These are phyloP conservation scores for Andrographis paniculata DNA, from an alignment of 305 asterid species.

Conservation along the genomic window DNA sequence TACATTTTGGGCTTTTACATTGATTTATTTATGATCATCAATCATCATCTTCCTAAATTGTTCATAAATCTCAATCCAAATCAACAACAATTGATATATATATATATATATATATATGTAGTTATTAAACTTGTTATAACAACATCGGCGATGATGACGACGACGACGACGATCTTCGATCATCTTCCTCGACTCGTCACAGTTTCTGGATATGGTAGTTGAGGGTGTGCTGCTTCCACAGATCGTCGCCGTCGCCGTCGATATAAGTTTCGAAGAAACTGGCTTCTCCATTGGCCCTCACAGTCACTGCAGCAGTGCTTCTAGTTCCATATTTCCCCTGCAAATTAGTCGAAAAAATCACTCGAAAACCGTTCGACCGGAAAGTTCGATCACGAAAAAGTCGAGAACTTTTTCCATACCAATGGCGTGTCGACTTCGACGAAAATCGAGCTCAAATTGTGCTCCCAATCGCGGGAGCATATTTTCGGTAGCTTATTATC, in stretches of 20 bases:
- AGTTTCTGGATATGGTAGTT: constrained; percentile 32
- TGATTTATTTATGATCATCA: too few species aligned
- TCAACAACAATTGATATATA: too few species aligned
- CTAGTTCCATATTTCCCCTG: constrained; percentile 75
- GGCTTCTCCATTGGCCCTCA: constrained; percentile 41
- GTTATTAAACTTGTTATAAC: too few species aligned
- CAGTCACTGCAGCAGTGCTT: constrained; percentile 53
- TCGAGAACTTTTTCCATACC: constrained; percentile 25
- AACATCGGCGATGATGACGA: too few species aligned
- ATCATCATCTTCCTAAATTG: too few species aligned
- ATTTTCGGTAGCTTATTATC: constrained; percentile 42
- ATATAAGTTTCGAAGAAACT: constrained; percentile 54
- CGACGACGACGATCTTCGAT: too few species aligned
- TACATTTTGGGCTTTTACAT: too few species aligned
- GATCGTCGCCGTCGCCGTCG: constrained; percentile 25
- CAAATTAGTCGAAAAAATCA: constrained; percentile 1
- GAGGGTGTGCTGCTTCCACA: constrained; percentile 45
- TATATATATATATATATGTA: too few species aligned
- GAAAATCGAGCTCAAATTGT: constrained; percentile 51
- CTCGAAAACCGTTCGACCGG: too few species aligned
- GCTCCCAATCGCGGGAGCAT: constrained; percentile 57
- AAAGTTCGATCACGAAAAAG: too few species aligned
- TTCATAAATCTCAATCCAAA: too few species aligned
- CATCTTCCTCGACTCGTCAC: neutral
- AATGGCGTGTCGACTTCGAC: constrained; percentile 61